phyloP scores from a whole-genome alignment of 1,284 basidiomycete genomes.

The Rhodotorula mucilaginosa region DNA sequence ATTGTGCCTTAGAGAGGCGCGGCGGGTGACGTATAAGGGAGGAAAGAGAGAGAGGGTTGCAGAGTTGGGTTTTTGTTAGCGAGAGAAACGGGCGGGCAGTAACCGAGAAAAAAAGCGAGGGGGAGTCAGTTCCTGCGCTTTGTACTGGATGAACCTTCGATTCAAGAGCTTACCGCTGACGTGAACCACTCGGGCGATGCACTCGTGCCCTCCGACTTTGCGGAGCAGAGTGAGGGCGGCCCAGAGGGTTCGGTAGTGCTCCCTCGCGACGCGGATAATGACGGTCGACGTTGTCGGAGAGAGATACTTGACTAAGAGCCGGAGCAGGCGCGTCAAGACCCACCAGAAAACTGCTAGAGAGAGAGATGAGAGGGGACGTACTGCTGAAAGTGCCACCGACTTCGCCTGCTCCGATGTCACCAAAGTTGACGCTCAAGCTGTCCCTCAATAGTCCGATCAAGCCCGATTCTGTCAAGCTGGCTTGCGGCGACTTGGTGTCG shows the following conservation, averaged over 20 bases:
- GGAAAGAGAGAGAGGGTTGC: neutral
- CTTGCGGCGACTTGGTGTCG: neutral
- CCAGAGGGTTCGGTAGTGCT: slow-evolving; percentile 42
- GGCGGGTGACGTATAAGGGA: too few relatives aligned
- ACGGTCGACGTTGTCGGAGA: slow-evolving; percentile 38
- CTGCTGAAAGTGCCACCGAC: slow-evolving; percentile 42
- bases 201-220: slow-evolving; percentile 34
- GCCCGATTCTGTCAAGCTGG: slow-evolving; percentile 28
- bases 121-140: neutral
- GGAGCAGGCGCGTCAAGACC: too few relatives aligned
- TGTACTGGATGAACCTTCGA: neutral
- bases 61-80: neutral
- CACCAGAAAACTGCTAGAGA: neutral
- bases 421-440: slow-evolving; percentile 42
- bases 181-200: slow-evolving; percentile 39
- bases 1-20: slow-evolving; percentile 40
- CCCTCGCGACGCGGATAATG: slow-evolving; percentile 42
- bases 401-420: slow-evolving; percentile 43
- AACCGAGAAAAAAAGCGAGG: neutral
- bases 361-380: slow-evolving; percentile 20
- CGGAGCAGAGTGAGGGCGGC: slow-evolving; percentile 41
- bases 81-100: neutral
- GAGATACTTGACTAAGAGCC: slow-evolving; percentile 43
- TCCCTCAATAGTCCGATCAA: slow-evolving; percentile 40
- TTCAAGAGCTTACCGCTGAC: slow-evolving; percentile 39